phyloP scores from a whole-genome alignment of 2,329 filamentous ascomycete genomes.

The Aspergillus spinulosporus region DNA sequence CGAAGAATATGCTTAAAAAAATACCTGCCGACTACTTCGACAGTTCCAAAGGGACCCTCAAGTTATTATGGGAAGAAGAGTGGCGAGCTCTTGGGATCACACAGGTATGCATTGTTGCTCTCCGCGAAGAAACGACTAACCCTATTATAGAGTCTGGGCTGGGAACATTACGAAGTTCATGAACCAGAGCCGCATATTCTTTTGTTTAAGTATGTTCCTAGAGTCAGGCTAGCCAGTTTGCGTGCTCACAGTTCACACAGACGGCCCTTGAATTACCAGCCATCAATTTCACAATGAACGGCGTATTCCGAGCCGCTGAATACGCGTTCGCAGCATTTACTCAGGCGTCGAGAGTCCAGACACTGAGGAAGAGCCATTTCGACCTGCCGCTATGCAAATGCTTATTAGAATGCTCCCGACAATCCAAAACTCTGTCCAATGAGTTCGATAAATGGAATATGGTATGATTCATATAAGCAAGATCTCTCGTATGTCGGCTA shows the following conservation, averaged over 20 bases:
- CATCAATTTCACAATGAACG: conserved; percentile 52
- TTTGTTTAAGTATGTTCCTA: conserved; percentile 82
- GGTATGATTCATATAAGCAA: conserved; percentile 24
- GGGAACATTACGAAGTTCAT: conserved; percentile 99
- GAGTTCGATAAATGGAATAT: conserved; percentile 32
- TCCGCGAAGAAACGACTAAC: conserved; percentile 8
- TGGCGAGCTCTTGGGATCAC: conserved; percentile 97
- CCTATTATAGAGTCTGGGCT: conserved; percentile 77
- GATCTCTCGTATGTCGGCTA: conserved; percentile 18
- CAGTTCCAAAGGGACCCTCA: conserved; percentile 82
- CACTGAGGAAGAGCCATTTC: conserved; percentile 3
- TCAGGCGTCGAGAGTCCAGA: background rate
- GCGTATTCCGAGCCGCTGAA: background rate
- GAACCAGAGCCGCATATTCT: conserved; percentile 98
- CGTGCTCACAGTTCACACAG: conserved; percentile 47
- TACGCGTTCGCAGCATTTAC: background rate
- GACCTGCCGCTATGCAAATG: conserved; percentile 7
- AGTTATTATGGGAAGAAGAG: conserved; percentile 96
- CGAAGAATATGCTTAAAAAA: conserved; percentile 96
- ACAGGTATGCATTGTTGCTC: conserved; percentile 60
- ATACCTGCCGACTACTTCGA: conserved; percentile 97
- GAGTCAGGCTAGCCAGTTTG: conserved; percentile 19
- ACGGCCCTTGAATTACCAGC: conserved; percentile 81
- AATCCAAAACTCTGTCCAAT: conserved; percentile 28
- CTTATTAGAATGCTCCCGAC: conserved; percentile 18